phyloP scores from a whole-genome alignment of 176 grass and related monocot species.

The Puccinellia tenuiflora region DNA sequence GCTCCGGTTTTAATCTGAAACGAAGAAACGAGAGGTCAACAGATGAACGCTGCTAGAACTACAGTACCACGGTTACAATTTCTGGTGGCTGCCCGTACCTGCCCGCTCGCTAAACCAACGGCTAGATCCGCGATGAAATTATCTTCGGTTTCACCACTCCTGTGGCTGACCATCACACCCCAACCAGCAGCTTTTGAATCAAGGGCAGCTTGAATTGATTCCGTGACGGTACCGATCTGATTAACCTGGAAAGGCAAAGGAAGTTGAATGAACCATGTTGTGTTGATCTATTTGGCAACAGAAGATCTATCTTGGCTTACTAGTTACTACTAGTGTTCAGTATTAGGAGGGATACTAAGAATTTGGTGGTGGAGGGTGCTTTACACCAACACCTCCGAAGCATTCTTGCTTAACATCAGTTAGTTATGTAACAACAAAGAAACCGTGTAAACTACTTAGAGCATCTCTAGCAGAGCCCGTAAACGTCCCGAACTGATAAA shows the following conservation, averaged over 20 bases:
- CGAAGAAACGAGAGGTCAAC: neutral
- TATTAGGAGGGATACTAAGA: neutral
- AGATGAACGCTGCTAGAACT: neutral
- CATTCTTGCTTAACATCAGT: neutral
- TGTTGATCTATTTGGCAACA: neutral
- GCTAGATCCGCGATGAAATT: constrained; percentile 94
- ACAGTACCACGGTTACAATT: neutral
- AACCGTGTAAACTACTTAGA: neutral
- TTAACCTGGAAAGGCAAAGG: constrained; percentile 64
- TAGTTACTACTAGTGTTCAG: neutral
- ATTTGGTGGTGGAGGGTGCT: neutral
- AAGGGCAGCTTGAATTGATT: constrained; percentile 91
- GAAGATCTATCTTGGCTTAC: neutral
- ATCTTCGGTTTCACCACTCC: constrained; percentile 98
- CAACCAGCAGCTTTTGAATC: constrained; percentile 94
- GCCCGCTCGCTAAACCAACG: constrained; percentile 88
- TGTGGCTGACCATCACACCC: constrained; percentile 98
- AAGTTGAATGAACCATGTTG: neutral
- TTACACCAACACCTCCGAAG: neutral
- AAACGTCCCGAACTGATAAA: too few species aligned
- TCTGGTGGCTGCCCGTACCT: constrained; percentile 49
- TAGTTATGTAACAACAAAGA: neutral
- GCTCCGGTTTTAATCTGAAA: constrained; percentile 96
- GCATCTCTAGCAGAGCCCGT: too few species aligned
- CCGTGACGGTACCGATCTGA: constrained; percentile 79